Evolutionary conservation across 208 protist species (phyloP), one percentile per base, ranked within the genome.

Genomic region (Crithidia sp.): DNA sequence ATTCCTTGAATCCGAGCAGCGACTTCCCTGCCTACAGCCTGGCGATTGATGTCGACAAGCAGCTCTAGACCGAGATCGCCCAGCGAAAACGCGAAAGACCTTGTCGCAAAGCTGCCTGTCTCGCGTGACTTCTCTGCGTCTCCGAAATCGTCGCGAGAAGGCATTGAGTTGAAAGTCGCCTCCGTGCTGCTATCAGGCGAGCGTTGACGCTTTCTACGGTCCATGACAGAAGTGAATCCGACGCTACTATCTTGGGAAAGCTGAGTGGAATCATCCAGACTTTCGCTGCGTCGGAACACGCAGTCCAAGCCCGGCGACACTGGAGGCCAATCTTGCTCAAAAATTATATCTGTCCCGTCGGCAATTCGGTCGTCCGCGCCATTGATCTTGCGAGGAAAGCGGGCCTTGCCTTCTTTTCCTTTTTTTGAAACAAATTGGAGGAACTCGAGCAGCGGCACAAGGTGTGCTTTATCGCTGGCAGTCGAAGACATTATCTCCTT

Each of bases 361-460:
- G 8, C 10, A 4, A 14, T 45, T 5, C 37, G n/a, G 12, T 76
- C 56, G 2, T 36, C 37, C 2, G 45, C 69, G 0, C 63, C 68
- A 17, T 86, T 83, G 49, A 80, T 52, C 2, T 57, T 56, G 17
- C 68, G 74, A 6, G 84, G 81, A 62, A 85, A 80, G 0, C 70
- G 49, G 7, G 37, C 49, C 39, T 5, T 10, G n/a, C 47, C 16
- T 14, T 5, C 13, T 45, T 36, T 63, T 7, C 62, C 44, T n/a
- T 50, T 53, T 7, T 71, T 56, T 3, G 58, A 58, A 7, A 87
- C 62, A 66, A 76, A 77, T 40, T 61, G 61, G 45, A 90, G 76
- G 59, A 90, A 90, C 41, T 86, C 82, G 40, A 85, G 67, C 45
- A 90, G 66, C 6, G 85, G 85, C 14, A 59, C 59, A 5, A 84